phyloP scores from a whole-genome alignment of 2,329 filamentous ascomycete genomes.

The Monosporascus sp. region DNA sequence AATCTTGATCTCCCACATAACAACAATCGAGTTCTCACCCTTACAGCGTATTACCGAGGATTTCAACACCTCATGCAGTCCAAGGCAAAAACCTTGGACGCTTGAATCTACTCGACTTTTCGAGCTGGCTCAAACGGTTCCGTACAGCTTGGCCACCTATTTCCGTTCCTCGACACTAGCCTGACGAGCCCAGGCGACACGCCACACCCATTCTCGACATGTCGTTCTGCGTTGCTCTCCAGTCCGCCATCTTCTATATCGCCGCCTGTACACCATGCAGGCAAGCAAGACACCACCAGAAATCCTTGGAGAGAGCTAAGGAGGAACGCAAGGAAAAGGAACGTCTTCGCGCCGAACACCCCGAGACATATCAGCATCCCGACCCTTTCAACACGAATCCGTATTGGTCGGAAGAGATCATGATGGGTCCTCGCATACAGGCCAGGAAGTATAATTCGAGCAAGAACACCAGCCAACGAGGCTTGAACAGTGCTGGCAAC shows the following conservation, averaged over 20 bases:
- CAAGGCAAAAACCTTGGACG: no score
- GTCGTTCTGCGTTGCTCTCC: slow-evolving; percentile 56
- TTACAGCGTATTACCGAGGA: no score
- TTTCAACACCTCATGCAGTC: no score
- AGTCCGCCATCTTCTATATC: slow-evolving; percentile 74
- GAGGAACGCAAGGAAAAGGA: slow-evolving; percentile 61
- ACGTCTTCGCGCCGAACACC: slow-evolving; percentile 61
- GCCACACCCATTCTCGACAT: slow-evolving; percentile 22
- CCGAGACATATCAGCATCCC: slow-evolving; percentile 71
- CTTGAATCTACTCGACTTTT: no score
- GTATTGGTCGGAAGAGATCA: slow-evolving; percentile 84
- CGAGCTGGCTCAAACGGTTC: no score
- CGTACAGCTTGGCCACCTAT: no score
- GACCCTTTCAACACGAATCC: slow-evolving; percentile 81
- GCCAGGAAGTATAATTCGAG: slow-evolving; percentile 53
- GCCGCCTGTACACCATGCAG: slow-evolving; percentile 74
- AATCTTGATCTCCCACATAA: no score
- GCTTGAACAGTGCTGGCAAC: slow-evolving; percentile 51
- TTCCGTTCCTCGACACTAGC: no score
- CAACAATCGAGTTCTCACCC: no score
- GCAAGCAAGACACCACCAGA: slow-evolving; percentile 62
- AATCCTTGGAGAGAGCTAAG: slow-evolving; percentile 64
- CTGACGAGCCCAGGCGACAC: no score
- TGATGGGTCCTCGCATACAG: slow-evolving; percentile 59
- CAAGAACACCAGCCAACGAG: slow-evolving; percentile 55